A percentile compares a stretch with the other conserved stretches of the same genome.
Conservation (phyloP, 2,329 filamentous ascomycete genomes). For the Hypoxylon sp. region DNA sequence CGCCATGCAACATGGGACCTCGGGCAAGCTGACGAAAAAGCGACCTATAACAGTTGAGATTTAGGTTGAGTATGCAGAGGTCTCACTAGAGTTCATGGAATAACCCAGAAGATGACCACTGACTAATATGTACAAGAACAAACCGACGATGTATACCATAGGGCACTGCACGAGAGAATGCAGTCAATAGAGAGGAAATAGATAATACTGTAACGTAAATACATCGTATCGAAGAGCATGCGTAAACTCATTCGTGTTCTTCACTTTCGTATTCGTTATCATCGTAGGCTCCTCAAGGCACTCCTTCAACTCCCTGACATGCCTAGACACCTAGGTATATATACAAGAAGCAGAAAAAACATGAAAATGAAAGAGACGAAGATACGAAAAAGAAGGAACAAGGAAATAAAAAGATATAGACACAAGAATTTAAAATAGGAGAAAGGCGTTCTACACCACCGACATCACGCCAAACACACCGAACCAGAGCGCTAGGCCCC, state of each 20-base stretch:
- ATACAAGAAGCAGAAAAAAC: neutral
- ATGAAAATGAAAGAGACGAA: neutral
- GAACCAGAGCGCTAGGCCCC: slow-evolving; percentile 43
- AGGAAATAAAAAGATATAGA: neutral
- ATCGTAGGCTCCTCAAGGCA: neutral
- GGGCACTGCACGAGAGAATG: neutral
- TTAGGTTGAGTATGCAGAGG: slow-evolving; percentile 14
- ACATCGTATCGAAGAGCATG: neutral
- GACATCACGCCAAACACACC: slow-evolving; percentile 43
- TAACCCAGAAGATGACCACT: neutral
- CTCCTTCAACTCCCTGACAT: too few relatives aligned
- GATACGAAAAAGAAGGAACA: neutral
- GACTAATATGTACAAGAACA: neutral
- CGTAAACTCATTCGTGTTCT: neutral
- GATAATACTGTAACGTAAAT: neutral
- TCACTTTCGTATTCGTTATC: neutral
- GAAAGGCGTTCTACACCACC: slow-evolving; percentile 29
- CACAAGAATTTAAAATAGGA: neutral
- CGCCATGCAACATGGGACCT: slow-evolving; percentile 66
- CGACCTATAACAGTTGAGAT: slow-evolving; percentile 48
- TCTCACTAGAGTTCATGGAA: neutral
- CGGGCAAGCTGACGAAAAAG: slow-evolving; percentile 60
- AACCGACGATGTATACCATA: neutral
- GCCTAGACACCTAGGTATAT: too few relatives aligned
- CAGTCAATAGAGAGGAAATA: neutral